Conservation (phyloP, 2,329 filamentous ascomycete species). For the Penicillium sp. region DNA sequence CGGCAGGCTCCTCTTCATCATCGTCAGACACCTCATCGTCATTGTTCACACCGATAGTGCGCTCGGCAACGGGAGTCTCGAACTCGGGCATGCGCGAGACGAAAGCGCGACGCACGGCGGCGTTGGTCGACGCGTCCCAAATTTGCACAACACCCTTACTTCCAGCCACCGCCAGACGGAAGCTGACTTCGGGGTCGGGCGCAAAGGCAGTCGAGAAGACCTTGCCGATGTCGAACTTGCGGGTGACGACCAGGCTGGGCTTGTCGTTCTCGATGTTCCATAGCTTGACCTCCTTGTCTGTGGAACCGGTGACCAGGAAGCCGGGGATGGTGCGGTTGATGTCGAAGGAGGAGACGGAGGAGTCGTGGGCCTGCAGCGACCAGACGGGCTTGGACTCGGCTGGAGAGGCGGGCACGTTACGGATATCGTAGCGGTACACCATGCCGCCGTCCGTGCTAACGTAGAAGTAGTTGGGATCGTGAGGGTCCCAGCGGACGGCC, state of each 20-base stretch:
- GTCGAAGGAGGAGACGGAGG: constrained; percentile 87
- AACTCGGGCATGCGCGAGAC: constrained; percentile 64
- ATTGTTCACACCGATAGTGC: constrained; percentile 70
- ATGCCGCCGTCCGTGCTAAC: constrained; percentile 89
- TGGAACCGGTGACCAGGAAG: constrained; percentile 89
- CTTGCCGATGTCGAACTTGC: constrained; percentile 90
- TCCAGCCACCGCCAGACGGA: constrained; percentile 87
- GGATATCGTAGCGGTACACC: constrained; percentile 87
- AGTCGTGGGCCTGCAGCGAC: constrained; percentile 93
- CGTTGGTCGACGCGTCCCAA: constrained; percentile 96
- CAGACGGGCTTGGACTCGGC: constrained; percentile 80
- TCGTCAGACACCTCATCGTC: constrained; percentile 68
- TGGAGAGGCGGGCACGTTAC: constrained; percentile 71
- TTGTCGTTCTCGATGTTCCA: constrained; percentile 85
- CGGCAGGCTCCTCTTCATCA: constrained; percentile 55
- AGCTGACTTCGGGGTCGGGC: constrained; percentile 85
- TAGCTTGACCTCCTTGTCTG: constrained; percentile 92
- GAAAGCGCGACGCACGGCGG: constrained; percentile 79
- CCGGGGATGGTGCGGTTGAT: constrained; percentile 87
- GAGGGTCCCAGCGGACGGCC: constrained; percentile 86
- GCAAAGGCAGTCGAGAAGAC: constrained; percentile 90
- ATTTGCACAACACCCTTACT: constrained; percentile 91
- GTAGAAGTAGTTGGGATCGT: constrained; percentile 91
- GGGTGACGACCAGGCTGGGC: constrained; percentile 84
- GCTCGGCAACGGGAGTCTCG: constrained; percentile 67